Percentiles rank a stretch among this genome's conserved stretches.
phyloP scores from a whole-genome alignment of 1,284 basidiomycete genomes.

The Tilletiaria anomala region DNA sequence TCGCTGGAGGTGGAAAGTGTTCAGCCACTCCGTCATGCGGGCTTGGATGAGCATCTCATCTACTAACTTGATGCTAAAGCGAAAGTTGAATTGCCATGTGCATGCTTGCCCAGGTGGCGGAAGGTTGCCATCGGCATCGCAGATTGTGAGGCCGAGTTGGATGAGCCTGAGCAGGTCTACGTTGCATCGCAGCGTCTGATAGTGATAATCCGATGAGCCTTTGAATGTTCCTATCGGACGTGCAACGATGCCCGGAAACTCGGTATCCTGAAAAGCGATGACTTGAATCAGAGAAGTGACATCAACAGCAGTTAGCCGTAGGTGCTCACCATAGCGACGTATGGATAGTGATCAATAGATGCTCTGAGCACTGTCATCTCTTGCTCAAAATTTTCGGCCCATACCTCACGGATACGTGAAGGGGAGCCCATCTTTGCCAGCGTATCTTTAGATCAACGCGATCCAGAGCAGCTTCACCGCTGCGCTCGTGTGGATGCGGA shows the following conservation, averaged over 20 bases:
- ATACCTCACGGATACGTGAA: constrained; percentile 56
- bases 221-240: constrained; percentile 91
- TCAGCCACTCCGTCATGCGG: constrained; percentile 1
- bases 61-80: constrained; percentile 72
- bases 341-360: constrained; percentile 77
- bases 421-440: no score
- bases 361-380: constrained; percentile 80
- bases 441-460: no score
- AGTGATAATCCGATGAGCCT: constrained; percentile 94
- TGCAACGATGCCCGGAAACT: constrained; percentile 96
- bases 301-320: not conserved
- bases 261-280: constrained; percentile 80
- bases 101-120: constrained; percentile 56
- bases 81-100: constrained; percentile 99
- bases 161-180: constrained; percentile 96
- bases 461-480: not conserved
- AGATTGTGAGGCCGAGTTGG: constrained; percentile 85
- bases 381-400: constrained; percentile 78
- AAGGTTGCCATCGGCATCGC: constrained; percentile 79
- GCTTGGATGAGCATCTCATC: not conserved
- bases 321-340: constrained; percentile 70
- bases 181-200: constrained; percentile 91
- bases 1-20: constrained; percentile 51
- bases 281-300: no score
- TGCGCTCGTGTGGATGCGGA: not conserved